Evolutionary conservation across 352 stramenopile genomes (phyloP).

Genomic region (Globisporangium uncinulatum): DNA sequence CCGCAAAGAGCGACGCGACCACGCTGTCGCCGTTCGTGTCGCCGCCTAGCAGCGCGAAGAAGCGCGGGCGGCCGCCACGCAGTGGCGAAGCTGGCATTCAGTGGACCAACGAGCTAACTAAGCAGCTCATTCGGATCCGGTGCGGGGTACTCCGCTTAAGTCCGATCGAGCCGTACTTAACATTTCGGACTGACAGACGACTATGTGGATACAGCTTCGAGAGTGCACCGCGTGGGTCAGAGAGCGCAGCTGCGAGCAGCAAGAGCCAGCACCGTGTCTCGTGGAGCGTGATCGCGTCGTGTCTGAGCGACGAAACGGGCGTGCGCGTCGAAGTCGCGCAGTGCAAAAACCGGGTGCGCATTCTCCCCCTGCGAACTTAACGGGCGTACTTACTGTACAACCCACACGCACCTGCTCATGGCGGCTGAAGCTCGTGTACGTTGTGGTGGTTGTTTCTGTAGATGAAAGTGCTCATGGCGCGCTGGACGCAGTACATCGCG

Average conservation of each 20-base stretch:
- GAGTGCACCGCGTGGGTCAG: neutral
- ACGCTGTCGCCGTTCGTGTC: neutral
- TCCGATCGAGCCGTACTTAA: too few relatives aligned
- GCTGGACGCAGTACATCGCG: constrained; percentile 4
- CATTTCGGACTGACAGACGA: too few relatives aligned
- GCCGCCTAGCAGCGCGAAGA: neutral
- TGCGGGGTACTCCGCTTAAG: too few relatives aligned
- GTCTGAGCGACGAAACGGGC: constrained; percentile 5
- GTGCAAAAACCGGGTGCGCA: constrained; percentile 10
- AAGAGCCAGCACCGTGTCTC: neutral
- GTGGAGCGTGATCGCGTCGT: constrained; percentile 6
- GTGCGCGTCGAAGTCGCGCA: constrained; percentile 1
- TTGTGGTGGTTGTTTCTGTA: neutral
- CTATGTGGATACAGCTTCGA: constrained; percentile 1
- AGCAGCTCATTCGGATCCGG: constrained; percentile 5
- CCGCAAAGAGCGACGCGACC: neutral
- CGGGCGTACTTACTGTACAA: too few relatives aligned
- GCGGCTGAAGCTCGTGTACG: too few relatives aligned
- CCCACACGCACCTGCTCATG: too few relatives aligned
- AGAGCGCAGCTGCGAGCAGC: too few relatives aligned
- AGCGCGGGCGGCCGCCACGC: constrained; percentile 3
- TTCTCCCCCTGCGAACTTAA: neutral
- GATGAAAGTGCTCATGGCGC: constrained; percentile 2
- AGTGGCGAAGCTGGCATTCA: constrained; percentile 3
- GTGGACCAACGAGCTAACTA: constrained; percentile 8